Percentiles rank a stretch among this genome's conserved stretches.
These are phyloP conservation scores for Yueomyces sp. DNA, from an alignment of 805 yeast species.

Conservation along the genomic window DNA sequence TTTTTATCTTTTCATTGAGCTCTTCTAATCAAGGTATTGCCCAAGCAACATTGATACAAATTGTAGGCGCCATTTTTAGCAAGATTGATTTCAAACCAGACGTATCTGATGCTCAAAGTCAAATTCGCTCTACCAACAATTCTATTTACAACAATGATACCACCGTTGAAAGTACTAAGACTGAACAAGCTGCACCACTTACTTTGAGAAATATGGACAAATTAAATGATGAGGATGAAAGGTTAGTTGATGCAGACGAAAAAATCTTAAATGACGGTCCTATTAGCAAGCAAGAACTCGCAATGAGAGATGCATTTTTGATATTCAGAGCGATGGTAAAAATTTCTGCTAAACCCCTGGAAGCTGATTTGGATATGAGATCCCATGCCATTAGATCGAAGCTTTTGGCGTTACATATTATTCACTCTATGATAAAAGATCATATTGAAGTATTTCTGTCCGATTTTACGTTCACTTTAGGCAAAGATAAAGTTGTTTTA, in stretches of 20 bases:
- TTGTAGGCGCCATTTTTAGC: slow-evolving; percentile 75
- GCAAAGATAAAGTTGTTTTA: slow-evolving; percentile 45
- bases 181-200: slow-evolving; percentile 22
- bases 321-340: slow-evolving; percentile 92
- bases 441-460: slow-evolving; percentile 72
- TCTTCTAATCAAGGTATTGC: slow-evolving; percentile 86
- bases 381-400: slow-evolving; percentile 90
- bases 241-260: slow-evolving; percentile 32
- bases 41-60: slow-evolving; percentile 87
- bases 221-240: slow-evolving; percentile 42
- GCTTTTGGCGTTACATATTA: slow-evolving; percentile 71
- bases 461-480: slow-evolving; percentile 39
- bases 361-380: slow-evolving; percentile 69
- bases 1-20: slow-evolving; percentile 72
- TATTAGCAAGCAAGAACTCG: slow-evolving; percentile 40
- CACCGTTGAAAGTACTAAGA: not conserved
- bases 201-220: slow-evolving; percentile 51
- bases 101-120: not conserved
- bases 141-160: not conserved
- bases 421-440: slow-evolving; percentile 73
- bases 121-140: not conserved
- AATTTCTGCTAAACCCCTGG: slow-evolving; percentile 73
- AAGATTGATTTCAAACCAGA: slow-evolving; percentile 28
- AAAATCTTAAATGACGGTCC: slow-evolving; percentile 2
- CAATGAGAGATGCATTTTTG: slow-evolving; percentile 81